phyloP scores from a whole-genome alignment of 495 filamentous ascomycete species.

The Geopyxis carbonaria region DNA sequence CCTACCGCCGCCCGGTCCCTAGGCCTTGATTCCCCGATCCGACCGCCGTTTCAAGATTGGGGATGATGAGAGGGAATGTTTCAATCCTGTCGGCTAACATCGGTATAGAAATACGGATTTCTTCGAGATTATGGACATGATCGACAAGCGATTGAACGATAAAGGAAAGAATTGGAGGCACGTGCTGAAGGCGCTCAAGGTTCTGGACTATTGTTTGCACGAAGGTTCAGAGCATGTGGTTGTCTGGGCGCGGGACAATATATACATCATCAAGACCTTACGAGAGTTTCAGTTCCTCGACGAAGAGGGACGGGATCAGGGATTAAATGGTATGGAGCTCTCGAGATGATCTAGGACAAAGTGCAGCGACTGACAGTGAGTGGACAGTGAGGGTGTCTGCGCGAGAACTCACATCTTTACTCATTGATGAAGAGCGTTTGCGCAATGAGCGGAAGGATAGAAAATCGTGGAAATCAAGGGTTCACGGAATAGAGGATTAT shows the following conservation, averaged over 20 bases:
- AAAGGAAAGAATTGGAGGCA: slow-evolving; percentile 99
- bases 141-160: slow-evolving; percentile 96
- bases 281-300: slow-evolving; percentile 93
- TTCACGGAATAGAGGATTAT: slow-evolving; percentile 80
- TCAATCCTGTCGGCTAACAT: background rate
- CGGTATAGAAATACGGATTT: slow-evolving; percentile 93
- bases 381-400: slow-evolving; percentile 76
- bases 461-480: slow-evolving; percentile 90
- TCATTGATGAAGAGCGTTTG: slow-evolving; percentile 86
- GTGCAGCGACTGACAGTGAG: slow-evolving; percentile 5
- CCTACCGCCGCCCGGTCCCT: background rate
- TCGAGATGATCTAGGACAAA: slow-evolving; percentile 1
- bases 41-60: slow-evolving; percentile 7
- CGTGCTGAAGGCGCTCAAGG: slow-evolving; percentile 92
- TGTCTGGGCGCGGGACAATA: slow-evolving; percentile 93
- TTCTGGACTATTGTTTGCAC: slow-evolving; percentile 94
- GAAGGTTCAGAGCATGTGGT: slow-evolving; percentile 94
- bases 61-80: background rate
- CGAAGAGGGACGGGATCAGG: slow-evolving; percentile 85
- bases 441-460: slow-evolving; percentile 81
- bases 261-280: slow-evolving; percentile 96
- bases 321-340: slow-evolving; percentile 64
- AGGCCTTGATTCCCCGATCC: slow-evolving; percentile 3
- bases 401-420: slow-evolving; percentile 86
- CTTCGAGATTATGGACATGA: slow-evolving; percentile 99